phyloP scores from a whole-genome alignment of 192 early-diverging fungal genomes.

The Coemansia sp. region DNA sequence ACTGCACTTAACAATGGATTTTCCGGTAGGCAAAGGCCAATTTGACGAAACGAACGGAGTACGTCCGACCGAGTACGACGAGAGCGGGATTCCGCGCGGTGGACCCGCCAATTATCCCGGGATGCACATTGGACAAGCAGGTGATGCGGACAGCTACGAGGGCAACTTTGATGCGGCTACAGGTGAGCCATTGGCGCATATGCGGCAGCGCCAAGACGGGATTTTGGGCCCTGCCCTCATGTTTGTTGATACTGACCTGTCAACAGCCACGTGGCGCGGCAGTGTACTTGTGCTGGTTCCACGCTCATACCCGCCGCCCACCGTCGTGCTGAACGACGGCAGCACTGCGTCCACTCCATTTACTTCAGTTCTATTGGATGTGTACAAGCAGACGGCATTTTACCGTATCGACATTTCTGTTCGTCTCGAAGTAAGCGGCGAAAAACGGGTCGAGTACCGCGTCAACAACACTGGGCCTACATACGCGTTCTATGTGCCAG shows the following conservation, averaged over 20 bases:
- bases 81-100: constrained; percentile 41
- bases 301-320: constrained; percentile 28
- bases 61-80: constrained; percentile 32
- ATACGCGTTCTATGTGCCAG: constrained; percentile 56
- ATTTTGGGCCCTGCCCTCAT: constrained; percentile 58
- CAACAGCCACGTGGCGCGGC: constrained; percentile 56
- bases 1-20: constrained; percentile 27
- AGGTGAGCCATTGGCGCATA: constrained; percentile 43
- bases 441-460: constrained; percentile 46
- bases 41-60: constrained; percentile 25
- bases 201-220: constrained; percentile 45
- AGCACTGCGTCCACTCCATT: constrained; percentile 25
- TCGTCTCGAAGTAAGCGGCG: constrained; percentile 40
- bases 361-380: constrained; percentile 51
- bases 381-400: constrained; percentile 61
- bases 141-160: constrained; percentile 41
- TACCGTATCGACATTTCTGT: constrained; percentile 63
- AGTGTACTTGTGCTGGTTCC: constrained; percentile 57
- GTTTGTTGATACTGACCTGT: constrained; percentile 57
- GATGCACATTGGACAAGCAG: constrained; percentile 5
- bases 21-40: constrained; percentile 41
- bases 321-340: constrained; percentile 47
- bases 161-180: constrained; percentile 53
- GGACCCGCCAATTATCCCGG: constrained; percentile 46
- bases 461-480: constrained; percentile 50